Evolutionary conservation across 169 alveolate genomes (phyloP).

Genomic region (Eimeria acervulina): DNA sequence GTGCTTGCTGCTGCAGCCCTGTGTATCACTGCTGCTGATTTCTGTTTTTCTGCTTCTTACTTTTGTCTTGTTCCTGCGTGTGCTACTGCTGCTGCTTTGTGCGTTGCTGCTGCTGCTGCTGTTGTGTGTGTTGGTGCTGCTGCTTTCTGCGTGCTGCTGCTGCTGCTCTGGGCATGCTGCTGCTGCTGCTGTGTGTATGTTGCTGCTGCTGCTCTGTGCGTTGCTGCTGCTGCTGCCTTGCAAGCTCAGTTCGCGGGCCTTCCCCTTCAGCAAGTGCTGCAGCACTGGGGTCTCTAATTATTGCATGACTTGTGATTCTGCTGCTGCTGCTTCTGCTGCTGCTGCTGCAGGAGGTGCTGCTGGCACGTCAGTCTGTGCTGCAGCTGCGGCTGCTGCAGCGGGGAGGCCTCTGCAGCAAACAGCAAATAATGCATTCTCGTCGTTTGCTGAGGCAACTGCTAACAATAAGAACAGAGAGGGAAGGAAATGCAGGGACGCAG

Average conservation of each 20-base stretch:
- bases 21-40: too few species aligned
- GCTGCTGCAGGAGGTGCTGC: conserved; percentile 72
- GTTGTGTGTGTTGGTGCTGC: not conserved
- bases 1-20: not conserved
- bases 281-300: too few species aligned
- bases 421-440: conserved; percentile 12
- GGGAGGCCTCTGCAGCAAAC: not conserved
- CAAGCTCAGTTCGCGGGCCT: not conserved
- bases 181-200: not conserved
- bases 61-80: not conserved
- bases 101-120: too few species aligned
- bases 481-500: not conserved
- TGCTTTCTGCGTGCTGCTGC: not conserved
- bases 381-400: conserved; percentile 73
- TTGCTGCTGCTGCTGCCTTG: conserved; percentile 1
- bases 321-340: conserved; percentile 10
- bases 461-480: conserved; percentile 40
- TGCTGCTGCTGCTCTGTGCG: not conserved
- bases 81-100: not conserved
- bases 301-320: too few species aligned
- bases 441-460: conserved; percentile 65
- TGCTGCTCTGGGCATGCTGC: not conserved
- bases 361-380: conserved; percentile 2
- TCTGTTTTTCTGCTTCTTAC: not conserved
- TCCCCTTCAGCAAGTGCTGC: not conserved